These are phyloP conservation scores for Penicillium sp. DNA, from an alignment of 2,329 filamentous ascomycete genomes.

Conservation along the genomic window DNA sequence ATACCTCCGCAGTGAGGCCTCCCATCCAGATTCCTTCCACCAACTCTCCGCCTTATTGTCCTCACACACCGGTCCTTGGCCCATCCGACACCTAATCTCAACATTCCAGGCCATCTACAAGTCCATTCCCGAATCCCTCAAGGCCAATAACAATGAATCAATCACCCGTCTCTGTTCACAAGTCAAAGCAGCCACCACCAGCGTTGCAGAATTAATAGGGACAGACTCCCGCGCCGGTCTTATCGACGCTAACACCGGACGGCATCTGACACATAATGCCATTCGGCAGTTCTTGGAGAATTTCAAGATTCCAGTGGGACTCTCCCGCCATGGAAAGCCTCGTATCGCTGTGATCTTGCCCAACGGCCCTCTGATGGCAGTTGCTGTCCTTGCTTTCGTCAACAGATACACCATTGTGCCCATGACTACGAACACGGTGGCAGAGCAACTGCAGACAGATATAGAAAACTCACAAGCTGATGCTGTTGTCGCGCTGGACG, in stretches of 20 bases:
- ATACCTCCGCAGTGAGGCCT: slow-evolving; percentile 11
- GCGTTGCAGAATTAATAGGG: slow-evolving; percentile 9
- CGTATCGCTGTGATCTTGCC: slow-evolving; percentile 52
- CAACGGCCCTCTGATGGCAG: slow-evolving; percentile 54
- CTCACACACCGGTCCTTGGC: slow-evolving; percentile 11
- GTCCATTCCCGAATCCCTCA: slow-evolving; percentile 11
- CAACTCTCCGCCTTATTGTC: slow-evolving; percentile 13
- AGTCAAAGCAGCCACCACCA: slow-evolving; percentile 11
- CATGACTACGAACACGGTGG: slow-evolving; percentile 49
- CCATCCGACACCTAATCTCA: slow-evolving; percentile 7
- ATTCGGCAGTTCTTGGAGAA: slow-evolving; percentile 18
- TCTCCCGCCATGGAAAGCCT: slow-evolving; percentile 29
- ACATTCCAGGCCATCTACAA: slow-evolving; percentile 16
- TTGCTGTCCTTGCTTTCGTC: slow-evolving; percentile 49
- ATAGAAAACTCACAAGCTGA: slow-evolving; percentile 48
- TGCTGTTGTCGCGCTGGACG: slow-evolving; percentile 47
- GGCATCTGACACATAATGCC: slow-evolving; percentile 15
- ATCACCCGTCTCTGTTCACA: slow-evolving; percentile 6
- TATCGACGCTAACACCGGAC: slow-evolving; percentile 13
- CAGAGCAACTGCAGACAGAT: slow-evolving; percentile 52
- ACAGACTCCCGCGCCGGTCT: slow-evolving; percentile 13
- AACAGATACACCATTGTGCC: slow-evolving; percentile 54
- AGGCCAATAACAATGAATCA: slow-evolving; percentile 12
- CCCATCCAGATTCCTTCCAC: slow-evolving; percentile 7
- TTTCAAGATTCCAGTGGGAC: slow-evolving; percentile 24